phyloP scores from a whole-genome alignment of 73 alveolate genomes.

The Effrenium voratum region DNA sequence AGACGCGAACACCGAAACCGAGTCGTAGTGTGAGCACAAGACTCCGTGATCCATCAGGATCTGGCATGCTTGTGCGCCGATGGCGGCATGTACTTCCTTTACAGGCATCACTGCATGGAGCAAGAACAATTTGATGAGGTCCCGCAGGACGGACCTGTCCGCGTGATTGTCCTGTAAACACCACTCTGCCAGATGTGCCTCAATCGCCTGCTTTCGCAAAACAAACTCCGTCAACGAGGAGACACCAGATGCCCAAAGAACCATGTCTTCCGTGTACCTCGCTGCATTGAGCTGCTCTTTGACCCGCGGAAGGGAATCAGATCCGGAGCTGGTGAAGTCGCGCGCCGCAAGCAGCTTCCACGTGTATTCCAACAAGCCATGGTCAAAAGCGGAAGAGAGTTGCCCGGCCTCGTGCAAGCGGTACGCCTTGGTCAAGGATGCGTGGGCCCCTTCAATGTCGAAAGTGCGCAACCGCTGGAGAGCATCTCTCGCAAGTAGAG shows the following conservation, averaged over 20 bases:
- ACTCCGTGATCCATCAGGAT: constrained; percentile 4
- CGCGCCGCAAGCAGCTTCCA: constrained; percentile 35
- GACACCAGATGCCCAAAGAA: constrained; percentile 25
- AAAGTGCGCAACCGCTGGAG: constrained; percentile 42
- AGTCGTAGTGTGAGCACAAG: neutral
- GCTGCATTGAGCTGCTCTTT: constrained; percentile 11
- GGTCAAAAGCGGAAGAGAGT: neutral
- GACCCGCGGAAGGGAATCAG: neutral
- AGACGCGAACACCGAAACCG: neutral
- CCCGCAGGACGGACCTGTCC: neutral
- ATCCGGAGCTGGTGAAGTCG: neutral
- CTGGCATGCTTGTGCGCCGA: constrained; percentile 6
- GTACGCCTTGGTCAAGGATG: constrained; percentile 7
- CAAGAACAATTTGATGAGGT: neutral
- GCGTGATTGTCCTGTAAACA: neutral
- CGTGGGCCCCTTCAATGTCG: constrained; percentile 53
- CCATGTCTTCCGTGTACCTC: constrained; percentile 37
- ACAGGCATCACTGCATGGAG: constrained; percentile 23
- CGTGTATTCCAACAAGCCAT: neutral
- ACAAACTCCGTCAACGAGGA: neutral
- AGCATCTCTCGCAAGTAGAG: neutral
- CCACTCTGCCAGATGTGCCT: neutral
- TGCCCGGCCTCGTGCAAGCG: neutral
- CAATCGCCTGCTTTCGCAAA: neutral
- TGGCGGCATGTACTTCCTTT: neutral